phyloP scores from a whole-genome alignment of 1,284 basidiomycete species.

The Marasmius fiardii region DNA sequence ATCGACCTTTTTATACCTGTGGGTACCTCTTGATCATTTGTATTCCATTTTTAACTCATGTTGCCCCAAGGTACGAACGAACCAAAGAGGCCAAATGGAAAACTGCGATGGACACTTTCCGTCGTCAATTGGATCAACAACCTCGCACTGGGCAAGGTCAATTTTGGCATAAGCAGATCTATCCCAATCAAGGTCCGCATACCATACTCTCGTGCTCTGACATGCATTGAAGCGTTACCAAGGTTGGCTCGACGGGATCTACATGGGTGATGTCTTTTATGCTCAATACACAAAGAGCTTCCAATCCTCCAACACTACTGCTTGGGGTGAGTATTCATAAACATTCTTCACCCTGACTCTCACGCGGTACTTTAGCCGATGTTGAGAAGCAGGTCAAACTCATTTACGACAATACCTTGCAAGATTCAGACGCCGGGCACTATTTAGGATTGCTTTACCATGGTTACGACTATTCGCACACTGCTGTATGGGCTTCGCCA shows the following conservation, averaged over 20 bases:
- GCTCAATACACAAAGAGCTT: slow-evolving; percentile 36
- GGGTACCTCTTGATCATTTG: not conserved
- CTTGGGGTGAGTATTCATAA: slow-evolving; percentile 27
- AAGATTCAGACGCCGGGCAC: slow-evolving; percentile 32
- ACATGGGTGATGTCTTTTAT: slow-evolving; percentile 47
- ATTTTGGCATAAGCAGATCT: slow-evolving; percentile 41
- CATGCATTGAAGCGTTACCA: not conserved
- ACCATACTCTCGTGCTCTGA: not conserved
- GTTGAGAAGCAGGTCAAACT: slow-evolving; percentile 40
- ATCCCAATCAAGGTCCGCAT: slow-evolving; percentile 37
- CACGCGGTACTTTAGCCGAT: slow-evolving; percentile 21
- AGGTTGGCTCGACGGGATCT: slow-evolving; percentile 48
- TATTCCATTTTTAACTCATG: not conserved
- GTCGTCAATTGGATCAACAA: slow-evolving; percentile 35
- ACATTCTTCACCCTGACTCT: not conserved
- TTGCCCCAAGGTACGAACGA: slow-evolving; percentile 25
- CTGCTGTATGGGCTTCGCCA: slow-evolving; percentile 39
- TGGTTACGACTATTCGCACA: slow-evolving; percentile 44
- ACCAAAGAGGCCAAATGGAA: slow-evolving; percentile 37
- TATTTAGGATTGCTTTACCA: slow-evolving; percentile 44
- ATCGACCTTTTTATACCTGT: slow-evolving; percentile 37
- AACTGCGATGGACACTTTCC: slow-evolving; percentile 34
- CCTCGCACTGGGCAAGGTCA: slow-evolving; percentile 41
- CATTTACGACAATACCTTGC: slow-evolving; percentile 41
- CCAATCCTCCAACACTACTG: slow-evolving; percentile 35